These are phyloP conservation scores for Ophiocordyceps robertsii DNA, from an alignment of 2,329 filamentous ascomycete genomes.

Conservation along the genomic window DNA sequence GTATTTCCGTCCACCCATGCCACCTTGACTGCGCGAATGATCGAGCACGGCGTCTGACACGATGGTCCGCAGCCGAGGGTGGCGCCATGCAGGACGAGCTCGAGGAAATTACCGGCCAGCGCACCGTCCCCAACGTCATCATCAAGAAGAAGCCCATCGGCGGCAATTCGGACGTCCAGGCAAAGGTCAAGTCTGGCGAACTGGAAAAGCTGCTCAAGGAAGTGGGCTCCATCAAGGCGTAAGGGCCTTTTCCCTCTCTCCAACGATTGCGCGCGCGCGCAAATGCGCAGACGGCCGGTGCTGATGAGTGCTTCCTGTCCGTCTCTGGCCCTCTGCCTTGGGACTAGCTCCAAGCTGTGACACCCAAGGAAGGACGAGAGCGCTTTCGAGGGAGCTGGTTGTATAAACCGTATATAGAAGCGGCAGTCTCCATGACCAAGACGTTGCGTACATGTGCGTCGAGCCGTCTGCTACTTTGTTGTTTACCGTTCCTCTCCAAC, in stretches of 20 bases:
- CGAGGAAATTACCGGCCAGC: constrained; percentile 64
- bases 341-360: background rate
- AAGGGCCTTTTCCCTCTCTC: constrained; percentile 10
- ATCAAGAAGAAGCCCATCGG: constrained; percentile 87
- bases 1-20: constrained; percentile 25
- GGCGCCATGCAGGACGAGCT: constrained; percentile 72
- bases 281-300: background rate
- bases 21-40: background rate
- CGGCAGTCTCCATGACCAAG: no score
- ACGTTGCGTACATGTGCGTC: no score
- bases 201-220: constrained; percentile 26
- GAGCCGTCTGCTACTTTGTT: no score
- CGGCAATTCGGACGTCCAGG: constrained; percentile 77
- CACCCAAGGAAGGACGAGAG: background rate
- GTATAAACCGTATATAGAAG: no score
- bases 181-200: constrained; percentile 34
- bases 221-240: constrained; percentile 28
- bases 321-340: background rate
- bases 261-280: background rate
- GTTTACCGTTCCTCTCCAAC: no score
- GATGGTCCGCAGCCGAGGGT: constrained; percentile 55
- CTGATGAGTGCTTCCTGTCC: background rate
- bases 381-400: no score
- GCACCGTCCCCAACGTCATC: constrained; percentile 91
- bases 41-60: background rate